phyloP scores from a whole-genome alignment of 2,329 filamentous ascomycete species.

The Colletotrichum trifolii region DNA sequence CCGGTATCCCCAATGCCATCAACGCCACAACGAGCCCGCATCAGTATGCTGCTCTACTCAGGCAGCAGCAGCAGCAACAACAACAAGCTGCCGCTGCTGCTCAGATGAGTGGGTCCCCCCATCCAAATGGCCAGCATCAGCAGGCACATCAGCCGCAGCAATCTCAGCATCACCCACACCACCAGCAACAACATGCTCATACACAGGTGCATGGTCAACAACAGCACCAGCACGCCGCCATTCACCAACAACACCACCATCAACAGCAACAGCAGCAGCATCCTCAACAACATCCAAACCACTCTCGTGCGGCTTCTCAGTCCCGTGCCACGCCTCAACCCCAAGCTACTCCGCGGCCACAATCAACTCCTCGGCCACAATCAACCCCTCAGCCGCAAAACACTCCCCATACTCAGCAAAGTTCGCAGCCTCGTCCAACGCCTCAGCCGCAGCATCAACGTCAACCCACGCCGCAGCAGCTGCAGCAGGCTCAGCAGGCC shows the following conservation, averaged over 20 bases:
- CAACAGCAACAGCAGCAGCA: conserved; percentile 15
- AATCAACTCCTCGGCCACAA: conserved; percentile 25
- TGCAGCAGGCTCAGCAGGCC: conserved; percentile 44
- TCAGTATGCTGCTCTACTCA: conserved; percentile 68
- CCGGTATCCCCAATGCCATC: conserved; percentile 61
- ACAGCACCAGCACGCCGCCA: conserved; percentile 22
- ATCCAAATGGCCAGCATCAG: conserved; percentile 39
- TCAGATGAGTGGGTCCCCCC: not conserved
- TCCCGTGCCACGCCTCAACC: conserved; percentile 20
- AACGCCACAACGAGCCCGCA: conserved; percentile 63
- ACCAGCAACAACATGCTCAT: conserved; percentile 32
- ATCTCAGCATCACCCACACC: conserved; percentile 32
- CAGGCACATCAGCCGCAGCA: conserved; percentile 32
- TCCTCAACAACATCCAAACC: conserved; percentile 25
- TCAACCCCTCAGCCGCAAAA: conserved; percentile 12
- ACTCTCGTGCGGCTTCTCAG: conserved; percentile 20
- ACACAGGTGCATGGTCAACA: conserved; percentile 32
- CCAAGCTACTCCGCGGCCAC: conserved; percentile 28
- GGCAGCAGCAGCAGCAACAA: conserved; percentile 66
- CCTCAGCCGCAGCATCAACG: conserved; percentile 53
- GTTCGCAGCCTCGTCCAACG: conserved; percentile 4
- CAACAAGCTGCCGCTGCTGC: conserved; percentile 47
- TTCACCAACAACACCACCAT: conserved; percentile 8
- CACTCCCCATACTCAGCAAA: conserved; percentile 19
- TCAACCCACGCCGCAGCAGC: conserved; percentile 55